phyloP scores from a whole-genome alignment of 768 basidiomycete genomes.

The Strobilomyces confusus region DNA sequence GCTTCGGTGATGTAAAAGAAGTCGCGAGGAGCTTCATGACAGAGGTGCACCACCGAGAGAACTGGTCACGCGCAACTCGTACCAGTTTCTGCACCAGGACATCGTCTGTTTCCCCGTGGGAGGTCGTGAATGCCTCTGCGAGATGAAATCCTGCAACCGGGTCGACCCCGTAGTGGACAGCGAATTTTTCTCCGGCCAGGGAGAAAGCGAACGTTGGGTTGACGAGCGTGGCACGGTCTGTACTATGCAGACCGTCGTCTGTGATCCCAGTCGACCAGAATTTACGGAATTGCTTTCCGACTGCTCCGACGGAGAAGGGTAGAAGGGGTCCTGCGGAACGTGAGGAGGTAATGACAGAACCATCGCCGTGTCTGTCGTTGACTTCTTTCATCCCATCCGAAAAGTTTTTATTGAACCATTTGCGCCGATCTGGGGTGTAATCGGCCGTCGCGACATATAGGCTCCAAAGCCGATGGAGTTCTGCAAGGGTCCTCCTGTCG shows the following conservation, averaged over 20 bases:
- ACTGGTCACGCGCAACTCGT: slow-evolving; percentile 17
- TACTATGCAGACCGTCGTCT: slow-evolving; percentile 20
- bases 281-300: slow-evolving; percentile 19
- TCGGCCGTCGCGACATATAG: slow-evolving; percentile 12
- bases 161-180: slow-evolving; percentile 30
- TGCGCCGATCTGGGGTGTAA: slow-evolving; percentile 8
- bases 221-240: slow-evolving; percentile 12
- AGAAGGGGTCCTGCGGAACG: slow-evolving; percentile 29
- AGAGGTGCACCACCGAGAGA: slow-evolving; percentile 28
- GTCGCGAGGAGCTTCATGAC: slow-evolving; percentile 9
- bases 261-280: slow-evolving; percentile 28
- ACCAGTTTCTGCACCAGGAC: slow-evolving; percentile 19
- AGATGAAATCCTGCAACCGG: slow-evolving; percentile 31
- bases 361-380: background rate
- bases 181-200: slow-evolving; percentile 16
- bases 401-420: slow-evolving; percentile 17
- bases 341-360: slow-evolving; percentile 6
- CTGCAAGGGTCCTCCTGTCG: slow-evolving; percentile 21
- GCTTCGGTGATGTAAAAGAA: background rate
- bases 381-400: slow-evolving; percentile 19
- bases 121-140: slow-evolving; percentile 23
- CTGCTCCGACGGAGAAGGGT: slow-evolving; percentile 3
- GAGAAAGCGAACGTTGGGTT: slow-evolving; percentile 33
- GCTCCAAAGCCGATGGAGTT: slow-evolving; percentile 22
- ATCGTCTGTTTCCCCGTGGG: background rate